These are phyloP conservation scores for Leccinum variabile DNA, from an alignment of 1,284 basidiomycete species.

Conservation along the genomic window DNA sequence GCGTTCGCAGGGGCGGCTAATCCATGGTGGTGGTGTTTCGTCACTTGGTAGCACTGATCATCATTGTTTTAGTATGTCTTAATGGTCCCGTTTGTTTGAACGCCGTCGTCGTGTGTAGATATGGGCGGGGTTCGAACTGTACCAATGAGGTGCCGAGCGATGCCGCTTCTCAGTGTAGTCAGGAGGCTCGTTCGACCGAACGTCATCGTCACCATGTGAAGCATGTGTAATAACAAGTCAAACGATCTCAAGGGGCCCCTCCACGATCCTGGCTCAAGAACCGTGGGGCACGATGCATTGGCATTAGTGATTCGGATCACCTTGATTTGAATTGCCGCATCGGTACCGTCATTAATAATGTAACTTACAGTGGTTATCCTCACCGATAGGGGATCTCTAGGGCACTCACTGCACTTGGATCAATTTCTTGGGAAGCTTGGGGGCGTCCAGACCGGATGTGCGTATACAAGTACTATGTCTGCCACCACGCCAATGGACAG, in stretches of 20 bases:
- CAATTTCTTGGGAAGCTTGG: no score
- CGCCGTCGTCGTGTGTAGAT: conserved; percentile 6
- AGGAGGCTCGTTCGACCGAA: neutral
- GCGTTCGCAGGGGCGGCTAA: neutral
- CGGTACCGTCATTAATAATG: no score
- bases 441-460: no score
- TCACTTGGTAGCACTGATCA: neutral
- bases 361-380: no score
- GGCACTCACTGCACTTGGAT: no score
- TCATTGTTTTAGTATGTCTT: neutral
- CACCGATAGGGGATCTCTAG: no score
- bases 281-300: neutral
- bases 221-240: neutral
- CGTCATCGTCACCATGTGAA: neutral
- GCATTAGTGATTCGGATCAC: neutral
- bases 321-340: neutral
- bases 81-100: neutral
- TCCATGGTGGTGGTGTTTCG: neutral
- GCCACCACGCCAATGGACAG: no score
- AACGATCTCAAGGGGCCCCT: neutral
- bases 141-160: neutral
- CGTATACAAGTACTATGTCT: no score
- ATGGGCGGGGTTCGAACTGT: neutral
- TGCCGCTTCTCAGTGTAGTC: neutral
- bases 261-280: neutral